Conservation (phyloP, 768 basidiomycete genomes). For the Kwoniella sp. region DNA sequence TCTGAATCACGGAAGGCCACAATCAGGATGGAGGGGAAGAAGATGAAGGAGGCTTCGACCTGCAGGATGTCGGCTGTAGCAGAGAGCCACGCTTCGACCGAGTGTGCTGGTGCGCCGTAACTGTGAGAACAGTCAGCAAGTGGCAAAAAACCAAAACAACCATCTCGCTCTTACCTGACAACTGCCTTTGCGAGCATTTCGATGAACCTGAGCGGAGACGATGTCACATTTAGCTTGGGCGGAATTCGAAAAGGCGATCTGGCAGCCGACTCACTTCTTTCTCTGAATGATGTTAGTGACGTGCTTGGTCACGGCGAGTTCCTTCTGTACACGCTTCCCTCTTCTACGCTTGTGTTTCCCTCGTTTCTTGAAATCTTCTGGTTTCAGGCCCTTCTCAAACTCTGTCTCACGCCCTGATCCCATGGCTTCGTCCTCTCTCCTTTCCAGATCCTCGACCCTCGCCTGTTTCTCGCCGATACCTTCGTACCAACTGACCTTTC, state of each 20-base stretch:
- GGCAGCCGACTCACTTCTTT: conserved; percentile 30
- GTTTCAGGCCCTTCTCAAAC: conserved; percentile 27
- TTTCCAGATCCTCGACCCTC: conserved; percentile 30
- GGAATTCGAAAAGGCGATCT: background rate
- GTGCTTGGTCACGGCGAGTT: conserved; percentile 45
- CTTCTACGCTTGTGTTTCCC: conserved; percentile 17
- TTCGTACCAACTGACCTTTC: conserved; percentile 39
- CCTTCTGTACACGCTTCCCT: conserved; percentile 43
- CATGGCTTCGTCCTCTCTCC: conserved; percentile 25
- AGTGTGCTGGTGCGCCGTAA: conserved; percentile 48
- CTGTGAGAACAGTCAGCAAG: conserved; percentile 21
- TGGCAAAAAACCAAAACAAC: too few species aligned
- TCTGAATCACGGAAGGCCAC: conserved; percentile 46
- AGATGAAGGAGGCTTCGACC: conserved; percentile 48
- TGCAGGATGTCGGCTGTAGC: conserved; percentile 42
- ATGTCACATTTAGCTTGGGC: background rate
- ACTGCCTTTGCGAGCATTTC: conserved; percentile 47
- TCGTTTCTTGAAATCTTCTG: conserved; percentile 14
- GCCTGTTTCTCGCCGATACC: conserved; percentile 26
- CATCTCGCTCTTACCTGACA: conserved; percentile 36
- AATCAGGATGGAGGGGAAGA: conserved; percentile 45
- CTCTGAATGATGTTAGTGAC: conserved; percentile 43
- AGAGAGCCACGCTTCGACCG: conserved; percentile 44
- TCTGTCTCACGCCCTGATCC: conserved; percentile 10
- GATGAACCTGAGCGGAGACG: conserved; percentile 31